Conservation (phyloP, 2,329 filamentous ascomycete species). For the Aulographum hederae region DNA sequence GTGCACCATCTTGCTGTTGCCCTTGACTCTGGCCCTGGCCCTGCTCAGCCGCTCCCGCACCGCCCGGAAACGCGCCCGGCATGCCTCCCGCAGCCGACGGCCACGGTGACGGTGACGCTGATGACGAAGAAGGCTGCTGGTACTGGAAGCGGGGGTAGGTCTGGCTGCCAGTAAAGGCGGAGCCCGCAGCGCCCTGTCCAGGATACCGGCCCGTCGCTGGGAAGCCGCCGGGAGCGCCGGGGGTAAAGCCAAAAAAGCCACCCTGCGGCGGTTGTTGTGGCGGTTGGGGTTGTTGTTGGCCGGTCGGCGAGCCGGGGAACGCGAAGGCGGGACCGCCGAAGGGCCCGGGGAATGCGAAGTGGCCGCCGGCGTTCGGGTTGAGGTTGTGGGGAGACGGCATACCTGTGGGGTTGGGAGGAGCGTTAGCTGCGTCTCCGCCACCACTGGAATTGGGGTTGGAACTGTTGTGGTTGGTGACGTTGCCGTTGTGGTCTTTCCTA, state of each 20-base stretch:
- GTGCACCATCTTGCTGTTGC: no score
- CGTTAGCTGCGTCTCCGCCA: not conserved
- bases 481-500: conserved; percentile 28
- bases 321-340: no score
- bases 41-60: not conserved
- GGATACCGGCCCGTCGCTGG: not conserved
- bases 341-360: no score
- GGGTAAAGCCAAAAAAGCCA: not conserved
- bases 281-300: not conserved
- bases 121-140: not conserved
- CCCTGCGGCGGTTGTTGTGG: not conserved
- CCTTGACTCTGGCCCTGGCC: not conserved
- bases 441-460: no score
- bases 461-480: not conserved
- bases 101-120: not conserved
- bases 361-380: no score
- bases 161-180: not conserved
- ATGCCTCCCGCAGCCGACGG: no score
- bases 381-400: not conserved
- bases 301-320: no score
- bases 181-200: not conserved
- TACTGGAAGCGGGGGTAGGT: not conserved
- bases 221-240: not conserved
- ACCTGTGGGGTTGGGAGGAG: not conserved
- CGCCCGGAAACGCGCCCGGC: not conserved